phyloP scores from a whole-genome alignment of 257 asterid species.

The Hygrophila difformis region DNA sequence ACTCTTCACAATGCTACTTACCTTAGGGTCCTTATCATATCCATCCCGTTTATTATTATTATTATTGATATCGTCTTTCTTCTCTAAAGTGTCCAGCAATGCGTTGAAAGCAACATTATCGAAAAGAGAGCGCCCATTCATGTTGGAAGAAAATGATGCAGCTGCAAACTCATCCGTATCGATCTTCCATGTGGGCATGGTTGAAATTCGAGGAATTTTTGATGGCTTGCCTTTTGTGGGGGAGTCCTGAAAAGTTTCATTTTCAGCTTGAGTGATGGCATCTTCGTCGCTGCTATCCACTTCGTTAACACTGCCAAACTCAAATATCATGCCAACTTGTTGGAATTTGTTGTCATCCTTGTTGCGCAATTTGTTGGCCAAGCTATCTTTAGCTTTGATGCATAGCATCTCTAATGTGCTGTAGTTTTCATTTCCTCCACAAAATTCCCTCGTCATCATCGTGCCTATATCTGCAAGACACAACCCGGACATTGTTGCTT shows the following conservation, averaged over 20 bases:
- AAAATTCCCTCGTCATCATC: slow-evolving; percentile 75
- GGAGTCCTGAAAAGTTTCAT: slow-evolving; percentile 26
- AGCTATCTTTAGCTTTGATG: slow-evolving; percentile 41
- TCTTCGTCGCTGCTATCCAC: too few species aligned
- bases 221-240: slow-evolving; percentile 35
- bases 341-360: too few species aligned
- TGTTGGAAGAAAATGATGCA: slow-evolving; percentile 8
- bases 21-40: too few species aligned
- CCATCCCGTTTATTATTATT: slow-evolving; percentile 18
- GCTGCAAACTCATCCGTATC: slow-evolving; percentile 14
- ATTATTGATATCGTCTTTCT: slow-evolving; percentile 4
- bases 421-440: slow-evolving; percentile 57
- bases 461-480: slow-evolving; percentile 87
- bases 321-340: too few species aligned
- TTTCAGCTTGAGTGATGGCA: slow-evolving; percentile 36
- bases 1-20: slow-evolving; percentile 53
- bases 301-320: too few species aligned
- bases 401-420: slow-evolving; percentile 69
- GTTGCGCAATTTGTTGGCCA: slow-evolving; percentile 26
- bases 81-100: slow-evolving; percentile 10
- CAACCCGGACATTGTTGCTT: slow-evolving; percentile 52
- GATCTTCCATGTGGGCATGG: too few species aligned
- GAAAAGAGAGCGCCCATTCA: slow-evolving; percentile 5
- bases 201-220: slow-evolving; percentile 39
- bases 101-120: slow-evolving; percentile 11